Percentiles rank a stretch among this genome's conserved stretches.
These are phyloP conservation scores for Volvariella surrecta DNA, from an alignment of 1,284 basidiomycete genomes.

Conservation along the genomic window DNA sequence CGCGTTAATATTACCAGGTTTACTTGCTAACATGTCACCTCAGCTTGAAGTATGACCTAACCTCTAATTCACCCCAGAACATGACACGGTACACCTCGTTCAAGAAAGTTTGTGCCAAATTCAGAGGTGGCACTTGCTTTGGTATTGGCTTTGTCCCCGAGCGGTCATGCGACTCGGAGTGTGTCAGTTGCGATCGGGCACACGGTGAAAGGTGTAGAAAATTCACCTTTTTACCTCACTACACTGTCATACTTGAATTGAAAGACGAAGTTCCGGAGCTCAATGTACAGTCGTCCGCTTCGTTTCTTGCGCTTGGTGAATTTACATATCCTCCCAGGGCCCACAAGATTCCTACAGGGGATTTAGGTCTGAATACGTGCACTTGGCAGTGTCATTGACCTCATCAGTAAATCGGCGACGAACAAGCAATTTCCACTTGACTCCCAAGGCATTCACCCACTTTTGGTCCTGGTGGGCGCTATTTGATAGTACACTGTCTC, in stretches of 20 bases:
- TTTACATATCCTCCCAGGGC: conserved; percentile 22
- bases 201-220: conserved; percentile 78
- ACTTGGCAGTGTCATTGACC: conserved; percentile 83
- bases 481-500: conserved; percentile 73
- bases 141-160: conserved; percentile 85
- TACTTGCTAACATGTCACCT: conserved; percentile 8
- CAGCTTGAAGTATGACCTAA: conserved; percentile 1
- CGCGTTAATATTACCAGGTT: conserved; percentile 2
- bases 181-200: conserved; percentile 52
- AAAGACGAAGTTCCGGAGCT: conserved; percentile 32
- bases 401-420: conserved; percentile 39
- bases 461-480: conserved; percentile 92
- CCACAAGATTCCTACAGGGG: conserved; percentile 75
- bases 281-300: conserved; percentile 34
- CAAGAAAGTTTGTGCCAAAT: conserved; percentile 68
- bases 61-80: conserved; percentile 5
- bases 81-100: conserved; percentile 19
- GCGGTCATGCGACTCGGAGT: conserved; percentile 76
- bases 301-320: neutral
- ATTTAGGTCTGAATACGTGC: conserved; percentile 93
- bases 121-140: conserved; percentile 86
- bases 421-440: conserved; percentile 78
- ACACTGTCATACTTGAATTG: conserved; percentile 65
- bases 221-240: conserved; percentile 81
- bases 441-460: conserved; percentile 81